Percentiles rank a stretch among this genome's conserved stretches.
These are phyloP conservation scores for Vaccinium darrowii DNA, from an alignment of 148 eudicot genomes.

Conservation along the genomic window DNA sequence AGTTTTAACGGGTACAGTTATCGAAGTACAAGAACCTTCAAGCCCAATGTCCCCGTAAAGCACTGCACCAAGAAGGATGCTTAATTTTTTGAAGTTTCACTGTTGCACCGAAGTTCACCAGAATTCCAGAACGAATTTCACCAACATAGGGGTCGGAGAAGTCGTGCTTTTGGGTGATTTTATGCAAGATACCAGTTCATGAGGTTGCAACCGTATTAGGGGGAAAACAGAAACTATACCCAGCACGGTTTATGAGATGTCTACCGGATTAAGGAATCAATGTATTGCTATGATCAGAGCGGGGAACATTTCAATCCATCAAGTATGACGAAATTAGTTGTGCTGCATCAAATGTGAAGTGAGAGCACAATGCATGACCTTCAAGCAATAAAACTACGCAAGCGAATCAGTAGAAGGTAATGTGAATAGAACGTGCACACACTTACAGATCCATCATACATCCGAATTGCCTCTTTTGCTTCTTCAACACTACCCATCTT, in stretches of 20 bases:
- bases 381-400: neutral
- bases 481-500: slow-evolving; percentile 74
- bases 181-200: neutral
- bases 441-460: slow-evolving; percentile 92
- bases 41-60: neutral
- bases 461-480: slow-evolving; percentile 69
- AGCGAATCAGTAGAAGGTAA: neutral
- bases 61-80: neutral
- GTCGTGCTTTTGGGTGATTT: neutral
- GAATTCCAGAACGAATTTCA: neutral
- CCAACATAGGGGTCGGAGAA: neutral
- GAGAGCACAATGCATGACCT: neutral
- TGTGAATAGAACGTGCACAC: slow-evolving; percentile 20
- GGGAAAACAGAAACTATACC: neutral
- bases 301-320: too few species aligned
- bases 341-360: too few species aligned
- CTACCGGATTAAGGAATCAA: neutral
- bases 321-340: too few species aligned
- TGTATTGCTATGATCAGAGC: neutral
- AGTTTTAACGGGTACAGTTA: neutral
- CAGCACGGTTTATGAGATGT: slow-evolving; percentile 3
- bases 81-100: neutral
- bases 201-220: neutral
- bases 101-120: neutral
- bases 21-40: neutral